These are phyloP conservation scores for Apiotrichum gamsii DNA, from an alignment of 1,284 basidiomycete species.

Conservation along the genomic window DNA sequence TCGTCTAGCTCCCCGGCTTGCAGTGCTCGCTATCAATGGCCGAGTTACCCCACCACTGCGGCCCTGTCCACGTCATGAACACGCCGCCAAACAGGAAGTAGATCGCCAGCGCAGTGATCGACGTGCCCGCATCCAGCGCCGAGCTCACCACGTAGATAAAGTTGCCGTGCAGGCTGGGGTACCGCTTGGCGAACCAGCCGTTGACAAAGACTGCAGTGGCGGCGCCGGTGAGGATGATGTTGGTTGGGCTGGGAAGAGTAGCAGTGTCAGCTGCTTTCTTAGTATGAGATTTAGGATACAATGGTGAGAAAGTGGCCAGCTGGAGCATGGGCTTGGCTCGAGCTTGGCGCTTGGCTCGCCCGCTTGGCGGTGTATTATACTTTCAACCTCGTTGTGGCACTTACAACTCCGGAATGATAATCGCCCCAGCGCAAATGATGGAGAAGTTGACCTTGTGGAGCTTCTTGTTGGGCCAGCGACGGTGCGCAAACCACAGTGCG, in stretches of 20 bases:
- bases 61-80: constrained; percentile 29
- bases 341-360: too few relatives aligned
- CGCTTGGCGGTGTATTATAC: too few relatives aligned
- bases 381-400: too few relatives aligned
- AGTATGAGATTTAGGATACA: too few relatives aligned
- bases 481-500: constrained; percentile 47
- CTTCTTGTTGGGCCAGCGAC: constrained; percentile 39
- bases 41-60: constrained; percentile 46
- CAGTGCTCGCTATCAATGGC: constrained; percentile 46
- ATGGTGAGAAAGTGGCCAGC: too few relatives aligned
- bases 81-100: constrained; percentile 47
- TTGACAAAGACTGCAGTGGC: constrained; percentile 46
- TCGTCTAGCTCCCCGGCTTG: constrained; percentile 30
- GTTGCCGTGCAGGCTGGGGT: constrained; percentile 32
- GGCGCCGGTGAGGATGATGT: constrained; percentile 50
- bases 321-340: too few relatives aligned
- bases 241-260: constrained; percentile 44
- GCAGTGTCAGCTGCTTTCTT: constrained; percentile 7
- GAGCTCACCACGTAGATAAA: constrained; percentile 46
- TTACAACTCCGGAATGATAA: constrained; percentile 45
- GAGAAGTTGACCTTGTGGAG: constrained; percentile 50
- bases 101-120: constrained; percentile 49
- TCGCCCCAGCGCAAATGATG: constrained; percentile 50
- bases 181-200: constrained; percentile 40
- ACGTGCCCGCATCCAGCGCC: constrained; percentile 50